Evolutionary conservation across 2,329 filamentous ascomycete species (phyloP).

Genomic region (Apiospora aurea): DNA sequence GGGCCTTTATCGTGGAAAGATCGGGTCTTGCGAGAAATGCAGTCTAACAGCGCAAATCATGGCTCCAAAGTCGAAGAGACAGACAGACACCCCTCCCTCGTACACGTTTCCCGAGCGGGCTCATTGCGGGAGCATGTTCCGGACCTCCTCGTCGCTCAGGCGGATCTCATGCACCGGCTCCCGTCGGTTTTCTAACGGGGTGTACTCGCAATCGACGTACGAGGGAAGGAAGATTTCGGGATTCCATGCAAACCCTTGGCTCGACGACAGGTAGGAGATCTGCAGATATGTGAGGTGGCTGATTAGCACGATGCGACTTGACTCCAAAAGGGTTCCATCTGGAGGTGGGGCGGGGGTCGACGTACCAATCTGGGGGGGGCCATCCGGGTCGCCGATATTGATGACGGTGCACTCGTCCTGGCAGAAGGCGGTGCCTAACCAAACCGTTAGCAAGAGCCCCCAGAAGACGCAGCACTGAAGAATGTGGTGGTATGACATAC

Average conservation of each 20-base stretch:
- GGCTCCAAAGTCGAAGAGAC: slow-evolving; percentile 11
- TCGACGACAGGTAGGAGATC: slow-evolving; percentile 82
- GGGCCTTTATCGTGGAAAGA: slow-evolving; percentile 20
- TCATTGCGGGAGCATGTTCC: slow-evolving; percentile 71
- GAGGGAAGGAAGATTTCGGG: slow-evolving; percentile 85
- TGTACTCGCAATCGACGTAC: slow-evolving; percentile 77
- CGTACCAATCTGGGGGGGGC: slow-evolving; percentile 73
- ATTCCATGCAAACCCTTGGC: slow-evolving; percentile 85
- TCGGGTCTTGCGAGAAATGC: slow-evolving; percentile 19
- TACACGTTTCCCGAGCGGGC: neutral
- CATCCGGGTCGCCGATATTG: slow-evolving; percentile 77
- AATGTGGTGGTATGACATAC: slow-evolving; percentile 48
- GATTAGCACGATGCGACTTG: slow-evolving; percentile 34
- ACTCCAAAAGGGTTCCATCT: slow-evolving; percentile 16
- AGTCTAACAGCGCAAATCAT: slow-evolving; percentile 19
- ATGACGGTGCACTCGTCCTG: slow-evolving; percentile 82
- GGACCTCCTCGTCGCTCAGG: slow-evolving; percentile 78
- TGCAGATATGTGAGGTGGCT: slow-evolving; percentile 41
- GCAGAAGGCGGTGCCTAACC: slow-evolving; percentile 72
- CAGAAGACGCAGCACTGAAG: slow-evolving; percentile 31
- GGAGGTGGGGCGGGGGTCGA: slow-evolving; percentile 24
- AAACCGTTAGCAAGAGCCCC: slow-evolving; percentile 19
- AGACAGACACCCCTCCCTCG: neutral
- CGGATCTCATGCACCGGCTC: slow-evolving; percentile 82
- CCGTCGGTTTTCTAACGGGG: slow-evolving; percentile 76